Evolutionary conservation across 768 basidiomycete species (phyloP), one percentile per base, ranked within the genome.

Genomic region (Suillus luteus): DNA sequence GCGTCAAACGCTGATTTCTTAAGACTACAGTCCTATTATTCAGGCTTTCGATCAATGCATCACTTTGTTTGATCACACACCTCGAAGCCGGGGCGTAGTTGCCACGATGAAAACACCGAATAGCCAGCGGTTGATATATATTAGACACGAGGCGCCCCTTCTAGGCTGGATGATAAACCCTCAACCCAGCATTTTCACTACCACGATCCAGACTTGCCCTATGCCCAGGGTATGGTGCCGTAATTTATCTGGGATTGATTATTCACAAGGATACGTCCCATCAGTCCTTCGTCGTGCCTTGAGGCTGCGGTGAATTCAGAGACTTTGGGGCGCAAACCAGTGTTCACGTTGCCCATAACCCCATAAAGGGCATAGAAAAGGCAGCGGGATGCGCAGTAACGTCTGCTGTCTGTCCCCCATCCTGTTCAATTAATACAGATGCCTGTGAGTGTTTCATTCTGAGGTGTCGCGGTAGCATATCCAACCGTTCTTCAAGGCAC

Each of bases 281-380:
- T 59, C 51, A 17, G 27, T 52, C 51, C 51, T 51, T 51, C 49
- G 9, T 49, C 63, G 62, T 66, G 62, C 62, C 65, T 61, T 65
- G 67, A 62, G 65, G 66, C 60, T 59, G 49, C 61, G 59, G 55
- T 49, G 55, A 52, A 33, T 33, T 57, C 72, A 67, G 41, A 63
- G 58, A 55, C 64, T 49, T 24, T 41, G 54, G 58, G 59, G 51
- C 54, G 52, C 38, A 49, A 44, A 46, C 63, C 44, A 37, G 31
- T 62, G 38, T 37, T 59, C 35, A 62, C 64, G 60, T 69, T 77
- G 73, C 74, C 75, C 75, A 70, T 14, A 75, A 65, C 76, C 76
- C 76, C 63, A 55, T 64, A 44, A 44, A 46, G 35, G 58, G 33
- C 59, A 58, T 76, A 74, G 72, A 75, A 75, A 65, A 75, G 72